Evolutionary conservation across 768 basidiomycete genomes (phyloP).

Genomic region (Daedalea quercina): DNA sequence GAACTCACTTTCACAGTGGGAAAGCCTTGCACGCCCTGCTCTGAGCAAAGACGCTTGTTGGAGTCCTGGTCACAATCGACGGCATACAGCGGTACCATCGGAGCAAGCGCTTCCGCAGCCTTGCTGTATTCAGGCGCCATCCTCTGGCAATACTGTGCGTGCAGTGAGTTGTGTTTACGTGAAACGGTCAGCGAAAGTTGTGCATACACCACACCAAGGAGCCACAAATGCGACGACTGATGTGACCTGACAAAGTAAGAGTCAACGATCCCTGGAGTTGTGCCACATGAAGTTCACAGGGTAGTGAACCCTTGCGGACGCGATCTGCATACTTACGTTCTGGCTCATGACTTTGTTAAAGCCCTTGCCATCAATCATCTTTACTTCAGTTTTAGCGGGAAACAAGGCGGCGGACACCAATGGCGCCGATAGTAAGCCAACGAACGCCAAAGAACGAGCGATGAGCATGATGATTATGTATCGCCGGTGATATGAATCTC

Average conservation of each 20-base stretch:
- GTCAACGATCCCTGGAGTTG: background rate
- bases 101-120: conserved; percentile 71
- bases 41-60: conserved; percentile 79
- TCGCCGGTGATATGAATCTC: background rate
- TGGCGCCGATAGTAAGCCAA: conserved; percentile 34
- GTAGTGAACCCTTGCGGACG: background rate
- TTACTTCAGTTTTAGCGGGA: conserved; percentile 42
- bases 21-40: conserved; percentile 86
- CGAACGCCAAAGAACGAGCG: conserved; percentile 22
- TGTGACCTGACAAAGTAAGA: conserved; percentile 7
- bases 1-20: conserved; percentile 79
- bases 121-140: conserved; percentile 83
- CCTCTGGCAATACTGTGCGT: conserved; percentile 68
- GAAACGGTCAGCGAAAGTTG: background rate
- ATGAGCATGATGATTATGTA: background rate
- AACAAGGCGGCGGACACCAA: conserved; percentile 47
- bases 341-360: conserved; percentile 70
- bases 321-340: conserved; percentile 46
- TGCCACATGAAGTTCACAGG: background rate
- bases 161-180: background rate
- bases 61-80: conserved; percentile 84
- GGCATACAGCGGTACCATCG: conserved; percentile 83
- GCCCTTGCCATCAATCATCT: conserved; percentile 62
- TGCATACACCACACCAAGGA: conserved; percentile 86
- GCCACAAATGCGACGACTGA: conserved; percentile 83